A percentile compares a stretch with the other conserved stretches of the same genome.
Evolutionary conservation across 495 filamentous ascomycete species (phyloP).

Genomic region (Rusavskia elegans): DNA sequence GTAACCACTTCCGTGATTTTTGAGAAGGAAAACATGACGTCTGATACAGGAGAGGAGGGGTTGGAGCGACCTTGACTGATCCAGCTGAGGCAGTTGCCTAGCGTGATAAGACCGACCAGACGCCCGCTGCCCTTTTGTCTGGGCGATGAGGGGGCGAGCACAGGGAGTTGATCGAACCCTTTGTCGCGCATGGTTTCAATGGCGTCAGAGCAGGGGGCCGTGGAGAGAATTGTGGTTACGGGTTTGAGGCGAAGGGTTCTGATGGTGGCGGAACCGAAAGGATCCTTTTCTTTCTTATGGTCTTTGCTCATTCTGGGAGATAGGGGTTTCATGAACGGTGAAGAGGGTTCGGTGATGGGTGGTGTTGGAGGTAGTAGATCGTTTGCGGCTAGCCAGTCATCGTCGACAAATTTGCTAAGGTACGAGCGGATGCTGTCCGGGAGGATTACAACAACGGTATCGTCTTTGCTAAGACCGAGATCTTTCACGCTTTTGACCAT

Average conservation of each 20-base stretch:
- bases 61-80: slow-evolving; percentile 67
- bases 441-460: slow-evolving; percentile 76
- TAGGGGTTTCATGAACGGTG: slow-evolving; percentile 16
- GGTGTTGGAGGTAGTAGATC: slow-evolving; percentile 56
- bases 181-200: slow-evolving; percentile 96
- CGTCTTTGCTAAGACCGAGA: slow-evolving; percentile 51
- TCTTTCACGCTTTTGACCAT: slow-evolving; percentile 67
- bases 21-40: slow-evolving; percentile 94
- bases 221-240: slow-evolving; percentile 62
- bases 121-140: slow-evolving; percentile 42
- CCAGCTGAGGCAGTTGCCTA: slow-evolving; percentile 86
- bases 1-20: slow-evolving; percentile 78
- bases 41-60: slow-evolving; percentile 50
- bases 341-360: slow-evolving; percentile 30
- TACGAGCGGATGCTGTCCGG: slow-evolving; percentile 96
- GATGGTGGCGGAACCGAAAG: slow-evolving; percentile 60
- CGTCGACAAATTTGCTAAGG: slow-evolving; percentile 96
- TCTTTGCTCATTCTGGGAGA: slow-evolving; percentile 13
- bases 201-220: slow-evolving; percentile 58
- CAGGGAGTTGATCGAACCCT: slow-evolving; percentile 90
- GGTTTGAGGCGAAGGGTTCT: slow-evolving; percentile 74
- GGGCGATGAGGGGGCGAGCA: slow-evolving; percentile 45
- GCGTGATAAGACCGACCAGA: slow-evolving; percentile 79
- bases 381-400: slow-evolving; percentile 95
- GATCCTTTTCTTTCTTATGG: slow-evolving; percentile 13